Evolutionary conservation across 306 rosid genomes (phyloP).

Genomic region (Begonia masoniana): DNA sequence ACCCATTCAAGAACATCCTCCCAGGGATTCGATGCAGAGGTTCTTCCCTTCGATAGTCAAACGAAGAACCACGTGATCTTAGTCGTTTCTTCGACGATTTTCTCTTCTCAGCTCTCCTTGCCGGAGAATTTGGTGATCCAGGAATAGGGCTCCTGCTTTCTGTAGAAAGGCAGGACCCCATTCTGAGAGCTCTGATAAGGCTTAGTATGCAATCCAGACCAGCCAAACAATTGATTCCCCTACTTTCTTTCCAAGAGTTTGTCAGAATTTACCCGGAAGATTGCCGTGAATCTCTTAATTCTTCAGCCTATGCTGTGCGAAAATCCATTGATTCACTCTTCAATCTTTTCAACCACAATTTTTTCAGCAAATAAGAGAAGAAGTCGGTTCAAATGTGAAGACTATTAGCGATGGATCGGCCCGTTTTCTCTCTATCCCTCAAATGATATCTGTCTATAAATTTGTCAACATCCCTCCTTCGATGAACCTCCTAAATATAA

Average conservation of each 20-base stretch:
- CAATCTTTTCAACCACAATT: background rate
- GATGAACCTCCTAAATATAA: too few relatives aligned
- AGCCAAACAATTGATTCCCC: slow-evolving; percentile 33
- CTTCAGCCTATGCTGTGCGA: too few relatives aligned
- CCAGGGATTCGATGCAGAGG: slow-evolving; percentile 63
- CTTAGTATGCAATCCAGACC: slow-evolving; percentile 85
- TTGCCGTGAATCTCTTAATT: background rate
- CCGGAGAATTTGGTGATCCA: slow-evolving; percentile 39
- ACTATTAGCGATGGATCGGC: too few relatives aligned
- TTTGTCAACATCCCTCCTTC: too few relatives aligned
- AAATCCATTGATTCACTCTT: background rate
- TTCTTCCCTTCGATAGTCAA: slow-evolving; percentile 56
- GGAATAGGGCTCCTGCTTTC: slow-evolving; percentile 93
- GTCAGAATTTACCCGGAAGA: slow-evolving; percentile 17
- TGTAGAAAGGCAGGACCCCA: slow-evolving; percentile 99
- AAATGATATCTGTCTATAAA: too few relatives aligned
- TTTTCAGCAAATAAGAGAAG: background rate
- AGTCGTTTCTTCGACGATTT: slow-evolving; percentile 27
- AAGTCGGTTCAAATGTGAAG: background rate
- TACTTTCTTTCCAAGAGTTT: slow-evolving; percentile 51
- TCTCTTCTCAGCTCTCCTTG: slow-evolving; percentile 20
- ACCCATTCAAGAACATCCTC: slow-evolving; percentile 68
- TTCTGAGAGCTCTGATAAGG: slow-evolving; percentile 85
- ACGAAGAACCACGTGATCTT: slow-evolving; percentile 52
- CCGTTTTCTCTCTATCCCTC: too few relatives aligned